Conservation (phyloP, 2,329 filamentous ascomycete genomes). For the Nigrospora oryzae region DNA sequence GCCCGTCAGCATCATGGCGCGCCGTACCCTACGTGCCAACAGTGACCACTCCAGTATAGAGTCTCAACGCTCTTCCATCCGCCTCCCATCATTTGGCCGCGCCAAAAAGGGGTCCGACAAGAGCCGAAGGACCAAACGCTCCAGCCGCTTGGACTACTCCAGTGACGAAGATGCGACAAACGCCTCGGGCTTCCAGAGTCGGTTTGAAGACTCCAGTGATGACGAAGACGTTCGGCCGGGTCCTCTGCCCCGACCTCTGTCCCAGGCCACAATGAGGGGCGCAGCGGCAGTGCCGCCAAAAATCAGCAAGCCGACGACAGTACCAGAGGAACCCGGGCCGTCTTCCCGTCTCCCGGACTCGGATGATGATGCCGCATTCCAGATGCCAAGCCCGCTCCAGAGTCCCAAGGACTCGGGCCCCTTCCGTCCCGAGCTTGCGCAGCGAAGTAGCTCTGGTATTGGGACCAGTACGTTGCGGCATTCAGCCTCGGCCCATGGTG, state of each 20-base stretch:
- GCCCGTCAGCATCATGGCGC: slow-evolving; percentile 33
- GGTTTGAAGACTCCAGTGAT: slow-evolving; percentile 67
- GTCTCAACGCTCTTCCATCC: slow-evolving; percentile 24
- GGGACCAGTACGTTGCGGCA: slow-evolving; percentile 18
- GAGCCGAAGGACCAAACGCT: slow-evolving; percentile 9
- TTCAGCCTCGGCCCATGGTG: slow-evolving; percentile 16
- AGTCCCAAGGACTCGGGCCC: slow-evolving; percentile 12
- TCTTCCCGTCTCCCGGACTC: slow-evolving; percentile 55
- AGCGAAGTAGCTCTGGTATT: slow-evolving; percentile 13
- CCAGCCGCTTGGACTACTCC: slow-evolving; percentile 51
- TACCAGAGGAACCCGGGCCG: slow-evolving; percentile 37
- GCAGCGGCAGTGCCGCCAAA: slow-evolving; percentile 25
- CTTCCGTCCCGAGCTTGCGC: slow-evolving; percentile 5
- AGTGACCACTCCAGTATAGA: slow-evolving; percentile 25
- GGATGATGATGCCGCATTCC: slow-evolving; percentile 37
- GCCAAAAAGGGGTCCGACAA: slow-evolving; percentile 22
- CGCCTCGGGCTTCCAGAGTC: slow-evolving; percentile 37
- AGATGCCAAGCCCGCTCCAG: slow-evolving; percentile 17
- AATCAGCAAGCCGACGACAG: slow-evolving; percentile 51
- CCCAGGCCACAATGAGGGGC: slow-evolving; percentile 21
- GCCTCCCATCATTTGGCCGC: slow-evolving; percentile 34
- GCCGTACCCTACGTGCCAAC: slow-evolving; percentile 31
- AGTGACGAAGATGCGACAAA: slow-evolving; percentile 48
- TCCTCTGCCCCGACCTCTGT: slow-evolving; percentile 17
- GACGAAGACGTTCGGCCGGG: slow-evolving; percentile 38